A percentile compares a stretch with the other conserved stretches of the same genome.
Evolutionary conservation across 768 basidiomycete species (phyloP).

Genomic region (Phylloporus sp.): DNA sequence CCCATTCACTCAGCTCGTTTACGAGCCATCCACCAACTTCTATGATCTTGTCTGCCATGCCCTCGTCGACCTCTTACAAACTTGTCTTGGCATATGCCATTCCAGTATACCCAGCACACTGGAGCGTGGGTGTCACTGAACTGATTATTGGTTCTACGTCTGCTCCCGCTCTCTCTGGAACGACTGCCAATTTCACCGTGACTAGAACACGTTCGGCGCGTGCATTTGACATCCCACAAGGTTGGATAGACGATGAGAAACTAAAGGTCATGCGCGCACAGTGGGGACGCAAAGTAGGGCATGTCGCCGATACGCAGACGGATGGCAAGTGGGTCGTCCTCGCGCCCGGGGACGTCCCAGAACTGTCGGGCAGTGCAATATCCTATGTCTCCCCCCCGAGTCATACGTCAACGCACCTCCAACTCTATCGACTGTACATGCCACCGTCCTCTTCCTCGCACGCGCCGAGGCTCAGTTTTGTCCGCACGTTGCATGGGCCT

Average conservation of each 20-base stretch:
- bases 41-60: conserved; percentile 62
- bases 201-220: conserved; percentile 57
- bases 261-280: conserved; percentile 64
- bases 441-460: conserved; percentile 49
- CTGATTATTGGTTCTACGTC: conserved; percentile 46
- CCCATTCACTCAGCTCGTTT: conserved; percentile 69
- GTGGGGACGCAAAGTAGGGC: conserved; percentile 68
- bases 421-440: conserved; percentile 69
- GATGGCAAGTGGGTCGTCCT: conserved; percentile 85
- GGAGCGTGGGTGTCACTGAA: conserved; percentile 74
- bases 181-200: conserved; percentile 40
- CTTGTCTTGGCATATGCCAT: conserved; percentile 69
- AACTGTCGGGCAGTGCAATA: conserved; percentile 17
- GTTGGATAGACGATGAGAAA: conserved; percentile 66
- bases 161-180: conserved; percentile 1
- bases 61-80: conserved; percentile 56
- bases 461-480: conserved; percentile 62
- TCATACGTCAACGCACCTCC: conserved; percentile 51
- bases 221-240: conserved; percentile 65
- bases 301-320: conserved; percentile 70
- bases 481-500: conserved; percentile 69
- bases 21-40: conserved; percentile 77
- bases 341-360: conserved; percentile 49
- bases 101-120: conserved; percentile 78
- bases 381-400: conserved; percentile 33